Evolutionary conservation across 2,329 filamentous ascomycete genomes (phyloP).

Genomic region (Nannizziopsis arthrosporioides): DNA sequence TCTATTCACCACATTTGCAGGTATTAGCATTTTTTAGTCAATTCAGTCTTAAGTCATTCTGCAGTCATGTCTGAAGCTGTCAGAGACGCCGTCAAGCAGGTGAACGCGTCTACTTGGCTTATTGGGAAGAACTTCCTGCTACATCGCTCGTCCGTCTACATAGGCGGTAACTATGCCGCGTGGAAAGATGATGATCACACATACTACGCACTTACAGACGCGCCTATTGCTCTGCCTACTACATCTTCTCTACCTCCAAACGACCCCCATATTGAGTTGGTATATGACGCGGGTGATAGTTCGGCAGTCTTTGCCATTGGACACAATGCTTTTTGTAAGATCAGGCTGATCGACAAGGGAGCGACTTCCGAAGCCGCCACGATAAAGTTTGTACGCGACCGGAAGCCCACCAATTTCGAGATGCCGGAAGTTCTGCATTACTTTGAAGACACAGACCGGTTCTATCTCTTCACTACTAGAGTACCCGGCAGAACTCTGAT

Average conservation of each 20-base stretch:
- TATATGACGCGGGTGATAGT: conserved; percentile 18
- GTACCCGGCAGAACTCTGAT: conserved; percentile 21
- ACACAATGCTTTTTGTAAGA: conserved; percentile 18
- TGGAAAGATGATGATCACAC: conserved; percentile 6
- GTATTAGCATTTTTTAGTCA: no score
- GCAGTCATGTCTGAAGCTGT: neutral
- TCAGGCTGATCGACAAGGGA: conserved; percentile 11
- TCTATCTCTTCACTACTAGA: conserved; percentile 20
- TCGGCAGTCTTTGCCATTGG: conserved; percentile 19
- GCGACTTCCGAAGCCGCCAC: conserved; percentile 14
- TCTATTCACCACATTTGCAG: no score
- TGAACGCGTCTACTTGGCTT: conserved; percentile 2
- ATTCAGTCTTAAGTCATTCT: no score
- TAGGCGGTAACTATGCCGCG: neutral
- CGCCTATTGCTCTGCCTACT: conserved; percentile 13
- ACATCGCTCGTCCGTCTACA: neutral
- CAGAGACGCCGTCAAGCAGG: conserved; percentile 1
- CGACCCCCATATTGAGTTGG: conserved; percentile 13
- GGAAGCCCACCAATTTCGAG: conserved; percentile 3
- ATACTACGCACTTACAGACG: conserved; percentile 2
- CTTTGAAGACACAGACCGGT: conserved; percentile 16
- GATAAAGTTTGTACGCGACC: conserved; percentile 5
- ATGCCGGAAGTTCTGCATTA: conserved; percentile 7
- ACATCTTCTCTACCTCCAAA: conserved; percentile 8
- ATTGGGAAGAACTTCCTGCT: conserved; percentile 1